Evolutionary conservation across 1,284 basidiomycete genomes (phyloP).

Genomic region (Microbotryum intermedium): DNA sequence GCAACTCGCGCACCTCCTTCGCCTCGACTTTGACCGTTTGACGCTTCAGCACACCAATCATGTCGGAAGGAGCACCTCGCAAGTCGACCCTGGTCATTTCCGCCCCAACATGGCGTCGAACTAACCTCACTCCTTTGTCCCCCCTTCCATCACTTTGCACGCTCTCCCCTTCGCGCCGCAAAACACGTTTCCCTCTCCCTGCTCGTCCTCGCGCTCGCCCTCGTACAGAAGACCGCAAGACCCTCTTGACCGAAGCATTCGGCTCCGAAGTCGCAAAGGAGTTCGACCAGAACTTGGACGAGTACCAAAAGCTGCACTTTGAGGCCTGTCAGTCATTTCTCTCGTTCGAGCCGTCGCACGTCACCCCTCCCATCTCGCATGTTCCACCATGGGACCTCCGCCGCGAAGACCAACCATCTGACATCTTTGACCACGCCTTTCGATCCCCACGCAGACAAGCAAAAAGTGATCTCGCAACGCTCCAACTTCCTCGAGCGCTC

Average conservation of each 20-base stretch:
- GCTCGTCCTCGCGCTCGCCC: too few species aligned
- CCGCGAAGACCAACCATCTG: neutral
- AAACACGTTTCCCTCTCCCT: too few species aligned
- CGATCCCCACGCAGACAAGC: constrained; percentile 7
- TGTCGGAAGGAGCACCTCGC: too few species aligned
- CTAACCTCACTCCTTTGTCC: too few species aligned
- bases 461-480: constrained; percentile 17
- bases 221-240: constrained; percentile 6
- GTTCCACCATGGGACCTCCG: neutral
- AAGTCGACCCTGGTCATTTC: too few species aligned
- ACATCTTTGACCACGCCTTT: neutral
- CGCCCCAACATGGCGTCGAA: too few species aligned
- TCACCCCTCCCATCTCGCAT: neutral
- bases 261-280: constrained; percentile 4
- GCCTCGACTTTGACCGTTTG: too few species aligned
- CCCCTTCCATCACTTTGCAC: too few species aligned
- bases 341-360: neutral
- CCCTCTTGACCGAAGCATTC: constrained; percentile 17
- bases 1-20: too few species aligned
- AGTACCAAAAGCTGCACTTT: constrained; percentile 17
- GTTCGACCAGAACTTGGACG: constrained; percentile 19
- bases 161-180: too few species aligned
- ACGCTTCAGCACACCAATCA: too few species aligned
- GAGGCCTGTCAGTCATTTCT: constrained; percentile 18
- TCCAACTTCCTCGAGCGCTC: constrained; percentile 20